Conservation (phyloP, 169 alveolate genomes). For the Theileria equi region DNA sequence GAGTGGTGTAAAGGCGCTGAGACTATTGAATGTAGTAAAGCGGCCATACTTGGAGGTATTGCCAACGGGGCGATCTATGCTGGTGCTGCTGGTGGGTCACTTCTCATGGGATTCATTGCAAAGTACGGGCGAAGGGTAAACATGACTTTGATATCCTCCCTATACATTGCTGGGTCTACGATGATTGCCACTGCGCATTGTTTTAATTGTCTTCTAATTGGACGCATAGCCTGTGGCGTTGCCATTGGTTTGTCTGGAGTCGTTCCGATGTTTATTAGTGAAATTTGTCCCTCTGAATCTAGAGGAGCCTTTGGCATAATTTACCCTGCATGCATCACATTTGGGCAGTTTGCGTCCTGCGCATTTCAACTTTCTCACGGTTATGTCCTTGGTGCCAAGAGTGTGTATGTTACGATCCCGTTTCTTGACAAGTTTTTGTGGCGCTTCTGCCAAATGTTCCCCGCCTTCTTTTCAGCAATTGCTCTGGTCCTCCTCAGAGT, state of each 20-base stretch:
- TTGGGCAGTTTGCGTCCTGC: conserved; percentile 77
- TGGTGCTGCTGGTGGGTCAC: conserved; percentile 74
- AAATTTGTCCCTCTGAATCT: conserved; percentile 71
- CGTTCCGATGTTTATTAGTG: conserved; percentile 79
- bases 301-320: conserved; percentile 77
- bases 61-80: conserved; percentile 62
- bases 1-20: conserved; percentile 65
- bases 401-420: neutral
- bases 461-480: conserved; percentile 48
- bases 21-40: conserved; percentile 12
- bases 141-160: conserved; percentile 48
- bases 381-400: conserved; percentile 9
- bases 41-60: conserved; percentile 46
- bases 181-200: conserved; percentile 63
- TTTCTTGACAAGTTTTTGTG: conserved; percentile 53
- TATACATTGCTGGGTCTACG: conserved; percentile 59
- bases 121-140: conserved; percentile 68
- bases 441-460: conserved; percentile 68
- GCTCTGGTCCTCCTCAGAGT: conserved; percentile 47
- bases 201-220: conserved; percentile 67
- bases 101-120: conserved; percentile 51
- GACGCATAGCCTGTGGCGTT: conserved; percentile 76
- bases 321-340: conserved; percentile 76
- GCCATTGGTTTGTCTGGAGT: conserved; percentile 81
- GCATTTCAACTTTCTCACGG: conserved; percentile 73